Conservation (phyloP, 1,139 yeast genomes). For the Debaryomyces singareniensis region DNA sequence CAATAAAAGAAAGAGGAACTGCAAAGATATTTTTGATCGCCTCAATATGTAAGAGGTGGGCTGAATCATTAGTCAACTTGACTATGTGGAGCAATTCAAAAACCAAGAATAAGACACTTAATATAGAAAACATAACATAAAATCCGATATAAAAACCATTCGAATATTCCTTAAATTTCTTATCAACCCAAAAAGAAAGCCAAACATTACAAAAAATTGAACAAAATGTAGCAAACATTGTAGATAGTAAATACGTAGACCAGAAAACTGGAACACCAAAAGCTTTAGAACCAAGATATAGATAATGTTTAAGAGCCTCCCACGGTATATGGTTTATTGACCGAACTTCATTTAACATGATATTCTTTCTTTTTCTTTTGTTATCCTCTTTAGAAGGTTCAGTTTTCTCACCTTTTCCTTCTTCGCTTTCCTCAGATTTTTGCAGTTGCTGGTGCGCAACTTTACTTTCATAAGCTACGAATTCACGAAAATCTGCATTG, state of each 20-base stretch:
- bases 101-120: constrained; percentile 28
- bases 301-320: constrained; percentile 34
- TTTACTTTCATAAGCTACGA: constrained; percentile 45
- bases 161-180: constrained; percentile 41
- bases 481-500: constrained; percentile 38
- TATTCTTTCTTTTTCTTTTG: constrained; percentile 18
- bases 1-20: constrained; percentile 54
- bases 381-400: constrained; percentile 23
- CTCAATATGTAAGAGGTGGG: constrained; percentile 32
- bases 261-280: constrained; percentile 14
- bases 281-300: constrained; percentile 52
- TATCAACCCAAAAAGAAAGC: constrained; percentile 77
- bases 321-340: constrained; percentile 36
- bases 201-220: constrained; percentile 69
- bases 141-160: constrained; percentile 66
- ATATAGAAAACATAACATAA: constrained; percentile 52
- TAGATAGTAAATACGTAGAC: constrained; percentile 14
- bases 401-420: constrained; percentile 17
- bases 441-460: constrained; percentile 10
- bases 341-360: constrained; percentile 25
- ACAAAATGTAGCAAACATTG: constrained; percentile 48
- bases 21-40: constrained; percentile 63
- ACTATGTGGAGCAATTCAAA: constrained; percentile 44
- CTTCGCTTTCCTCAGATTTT: constrained; percentile 13
- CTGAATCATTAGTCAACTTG: constrained; percentile 43